Conservation (phyloP, 495 filamentous ascomycete genomes). For the Penicillium angulare region DNA sequence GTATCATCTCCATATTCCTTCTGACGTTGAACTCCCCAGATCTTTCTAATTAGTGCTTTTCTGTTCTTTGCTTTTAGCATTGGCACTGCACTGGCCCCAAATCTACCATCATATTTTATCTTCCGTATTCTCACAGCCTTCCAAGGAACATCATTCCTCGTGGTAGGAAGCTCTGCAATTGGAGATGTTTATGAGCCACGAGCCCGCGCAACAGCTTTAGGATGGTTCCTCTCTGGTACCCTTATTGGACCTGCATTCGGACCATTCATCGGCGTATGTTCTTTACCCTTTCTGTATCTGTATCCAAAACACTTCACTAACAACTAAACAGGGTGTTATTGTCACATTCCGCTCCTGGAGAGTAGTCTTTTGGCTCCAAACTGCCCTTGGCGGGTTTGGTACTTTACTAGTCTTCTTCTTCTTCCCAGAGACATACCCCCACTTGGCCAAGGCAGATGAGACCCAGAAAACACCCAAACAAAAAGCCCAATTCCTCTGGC, state of each 20-base stretch:
- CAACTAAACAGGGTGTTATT: constrained; percentile 57
- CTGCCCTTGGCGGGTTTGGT: constrained; percentile 57
- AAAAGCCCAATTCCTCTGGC: constrained; percentile 53
- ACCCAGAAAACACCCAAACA: constrained; percentile 42
- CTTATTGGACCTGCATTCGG: constrained; percentile 70
- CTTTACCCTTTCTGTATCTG: no score
- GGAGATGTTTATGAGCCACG: constrained; percentile 64
- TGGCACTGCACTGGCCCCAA: constrained; percentile 65
- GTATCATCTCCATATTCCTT: no score
- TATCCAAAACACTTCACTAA: no score
- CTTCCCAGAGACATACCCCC: constrained; percentile 68
- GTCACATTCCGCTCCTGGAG: constrained; percentile 69
- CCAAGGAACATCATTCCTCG: constrained; percentile 68
- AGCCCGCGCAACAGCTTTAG: constrained; percentile 65
- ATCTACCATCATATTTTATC: constrained; percentile 64
- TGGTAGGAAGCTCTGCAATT: constrained; percentile 63
- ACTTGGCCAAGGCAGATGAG: constrained; percentile 55
- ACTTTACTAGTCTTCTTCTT: constrained; percentile 60
- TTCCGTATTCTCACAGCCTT: constrained; percentile 70
- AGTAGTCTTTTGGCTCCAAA: constrained; percentile 71
- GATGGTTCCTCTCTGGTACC: constrained; percentile 68
- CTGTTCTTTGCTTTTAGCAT: constrained; percentile 65
- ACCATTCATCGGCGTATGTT: constrained; percentile 56
- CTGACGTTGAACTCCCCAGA: constrained; percentile 7
- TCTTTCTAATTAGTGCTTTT: constrained; percentile 45